phyloP scores from a whole-genome alignment of 768 basidiomycete genomes.

The Mycena vulgaris region DNA sequence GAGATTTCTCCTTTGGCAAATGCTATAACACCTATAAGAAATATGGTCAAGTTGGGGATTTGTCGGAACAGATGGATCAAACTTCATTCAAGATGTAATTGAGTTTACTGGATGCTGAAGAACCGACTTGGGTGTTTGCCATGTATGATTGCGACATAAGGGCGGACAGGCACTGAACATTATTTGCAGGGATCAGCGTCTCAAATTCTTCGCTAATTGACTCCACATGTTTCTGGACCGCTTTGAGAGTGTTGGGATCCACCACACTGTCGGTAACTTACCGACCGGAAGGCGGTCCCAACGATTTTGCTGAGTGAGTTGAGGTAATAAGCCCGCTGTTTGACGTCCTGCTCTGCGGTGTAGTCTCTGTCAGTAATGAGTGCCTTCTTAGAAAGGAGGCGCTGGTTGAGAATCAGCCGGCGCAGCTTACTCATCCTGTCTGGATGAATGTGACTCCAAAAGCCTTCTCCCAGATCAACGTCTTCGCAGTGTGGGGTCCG shows the following conservation, averaged over 20 bases:
- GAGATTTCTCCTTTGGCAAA: constrained; percentile 75
- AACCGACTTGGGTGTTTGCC: constrained; percentile 64
- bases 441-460: constrained; percentile 64
- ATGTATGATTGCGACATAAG: constrained; percentile 62
- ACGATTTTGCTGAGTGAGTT: constrained; percentile 47
- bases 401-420: constrained; percentile 58
- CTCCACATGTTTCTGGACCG: constrained; percentile 62
- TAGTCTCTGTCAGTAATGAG: constrained; percentile 58
- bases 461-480: constrained; percentile 25
- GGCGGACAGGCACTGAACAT: constrained; percentile 37
- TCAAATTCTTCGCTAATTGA: constrained; percentile 11
- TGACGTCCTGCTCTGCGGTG: constrained; percentile 55
- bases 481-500: constrained; percentile 51
- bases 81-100: constrained; percentile 77
- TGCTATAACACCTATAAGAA: constrained; percentile 68
- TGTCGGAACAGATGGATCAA: background rate
- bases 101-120: constrained; percentile 79
- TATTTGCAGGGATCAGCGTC: background rate
- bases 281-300: constrained; percentile 5
- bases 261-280: constrained; percentile 58
- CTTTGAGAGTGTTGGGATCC: constrained; percentile 58
- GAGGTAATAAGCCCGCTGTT: constrained; percentile 49
- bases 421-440: constrained; percentile 69
- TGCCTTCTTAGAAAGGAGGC: constrained; percentile 57
- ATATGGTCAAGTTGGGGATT: background rate